These are phyloP conservation scores for Aspergillus udagawae DNA, from an alignment of 2,329 filamentous ascomycete genomes.

Conservation along the genomic window DNA sequence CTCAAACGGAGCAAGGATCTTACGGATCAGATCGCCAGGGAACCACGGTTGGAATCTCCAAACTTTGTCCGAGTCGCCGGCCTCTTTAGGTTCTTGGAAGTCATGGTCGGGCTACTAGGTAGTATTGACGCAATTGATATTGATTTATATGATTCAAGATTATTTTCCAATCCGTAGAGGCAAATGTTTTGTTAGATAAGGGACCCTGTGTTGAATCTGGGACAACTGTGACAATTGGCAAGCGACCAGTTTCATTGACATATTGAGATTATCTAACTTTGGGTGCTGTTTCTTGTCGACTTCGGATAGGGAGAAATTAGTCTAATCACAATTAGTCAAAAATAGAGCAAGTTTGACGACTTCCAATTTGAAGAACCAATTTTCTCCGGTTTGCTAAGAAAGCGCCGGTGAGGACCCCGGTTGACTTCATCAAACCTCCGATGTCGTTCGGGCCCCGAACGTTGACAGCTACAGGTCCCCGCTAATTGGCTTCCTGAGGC, in stretches of 20 bases:
- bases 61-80: background rate
- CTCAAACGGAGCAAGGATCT: background rate
- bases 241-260: background rate
- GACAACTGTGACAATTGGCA: background rate
- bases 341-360: background rate
- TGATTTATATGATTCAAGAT: background rate
- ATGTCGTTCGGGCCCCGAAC: background rate
- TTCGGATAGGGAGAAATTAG: background rate
- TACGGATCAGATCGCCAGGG: background rate
- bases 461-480: background rate
- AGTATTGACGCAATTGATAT: background rate
- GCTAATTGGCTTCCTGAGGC: background rate
- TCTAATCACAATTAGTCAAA: background rate
- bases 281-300: too few species aligned
- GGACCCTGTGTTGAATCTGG: too few species aligned
- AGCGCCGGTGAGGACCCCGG: background rate
- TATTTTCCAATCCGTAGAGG: background rate
- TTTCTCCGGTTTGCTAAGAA: background rate
- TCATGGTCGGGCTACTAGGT: background rate
- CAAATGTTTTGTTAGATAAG: too few species aligned
- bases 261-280: background rate
- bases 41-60: background rate
- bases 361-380: background rate
- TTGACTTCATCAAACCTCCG: background rate
- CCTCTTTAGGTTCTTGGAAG: background rate